Evolutionary conservation across 306 rosid genomes (phyloP).

Genomic region (Pachyrhizus erosus): DNA sequence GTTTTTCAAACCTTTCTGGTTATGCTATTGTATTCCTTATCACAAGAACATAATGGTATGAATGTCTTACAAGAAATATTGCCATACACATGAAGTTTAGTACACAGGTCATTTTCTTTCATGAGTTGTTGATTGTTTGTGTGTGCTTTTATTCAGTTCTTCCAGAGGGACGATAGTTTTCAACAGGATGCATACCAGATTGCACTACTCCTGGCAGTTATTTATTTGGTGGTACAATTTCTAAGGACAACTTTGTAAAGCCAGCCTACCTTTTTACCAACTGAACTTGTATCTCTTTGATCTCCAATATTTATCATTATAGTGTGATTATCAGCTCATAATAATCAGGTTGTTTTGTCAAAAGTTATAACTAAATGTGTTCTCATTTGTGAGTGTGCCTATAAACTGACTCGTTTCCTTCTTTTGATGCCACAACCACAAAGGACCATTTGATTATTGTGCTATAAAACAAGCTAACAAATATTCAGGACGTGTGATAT

Average conservation of each 20-base stretch:
- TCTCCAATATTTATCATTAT: conserved; percentile 22
- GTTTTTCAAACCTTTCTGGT: conserved; percentile 8
- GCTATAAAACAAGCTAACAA: conserved; percentile 11
- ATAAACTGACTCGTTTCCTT: neutral
- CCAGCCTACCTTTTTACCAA: conserved; percentile 11
- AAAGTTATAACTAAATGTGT: conserved; percentile 28
- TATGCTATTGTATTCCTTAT: neutral
- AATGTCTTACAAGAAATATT: conserved; percentile 9
- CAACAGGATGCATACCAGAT: conserved; percentile 89
- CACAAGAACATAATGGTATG: neutral
- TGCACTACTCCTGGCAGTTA: conserved; percentile 70
- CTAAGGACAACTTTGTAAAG: conserved; percentile 71
- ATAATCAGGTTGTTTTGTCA: conserved; percentile 35
- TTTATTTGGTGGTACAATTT: conserved; percentile 83
- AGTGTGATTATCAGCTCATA: conserved; percentile 35
- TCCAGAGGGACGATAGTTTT: conserved; percentile 78
- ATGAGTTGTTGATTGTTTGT: conserved; percentile 23
- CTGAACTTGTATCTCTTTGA: conserved; percentile 14
- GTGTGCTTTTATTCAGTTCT: conserved; percentile 68
- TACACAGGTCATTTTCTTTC: conserved; percentile 8
- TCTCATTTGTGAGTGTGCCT: neutral
- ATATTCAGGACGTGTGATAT: neutral
- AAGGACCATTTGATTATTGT: conserved; percentile 11
- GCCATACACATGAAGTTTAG: neutral
- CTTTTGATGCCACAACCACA: neutral